Conservation (phyloP, 2,329 filamentous ascomycete species). For the Cladosporium oxysporum region DNA sequence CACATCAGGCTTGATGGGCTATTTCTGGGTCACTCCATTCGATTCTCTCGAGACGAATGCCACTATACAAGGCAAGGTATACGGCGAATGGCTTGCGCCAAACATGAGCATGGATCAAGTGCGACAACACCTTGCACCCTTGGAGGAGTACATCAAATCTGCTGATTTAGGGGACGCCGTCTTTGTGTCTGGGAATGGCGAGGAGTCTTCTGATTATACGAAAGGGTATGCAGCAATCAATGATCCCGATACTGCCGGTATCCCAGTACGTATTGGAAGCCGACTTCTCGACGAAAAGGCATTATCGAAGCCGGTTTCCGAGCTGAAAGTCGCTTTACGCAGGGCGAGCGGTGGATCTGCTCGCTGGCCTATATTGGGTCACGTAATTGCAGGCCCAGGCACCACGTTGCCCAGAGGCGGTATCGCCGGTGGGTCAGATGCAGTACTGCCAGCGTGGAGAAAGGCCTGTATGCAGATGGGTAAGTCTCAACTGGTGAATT, state of each 20-base stretch:
- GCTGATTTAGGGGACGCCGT: not conserved
- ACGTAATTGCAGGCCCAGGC: constrained; percentile 22
- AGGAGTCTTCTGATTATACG: not conserved
- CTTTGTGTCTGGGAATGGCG: not conserved
- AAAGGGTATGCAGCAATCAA: constrained; percentile 4
- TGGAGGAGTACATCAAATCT: constrained; percentile 7
- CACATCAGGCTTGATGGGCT: constrained; percentile 21
- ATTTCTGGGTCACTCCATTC: constrained; percentile 14
- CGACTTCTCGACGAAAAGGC: constrained; percentile 20
- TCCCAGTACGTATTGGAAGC: constrained; percentile 16
- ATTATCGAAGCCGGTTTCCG: not conserved
- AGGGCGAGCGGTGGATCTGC: not conserved
- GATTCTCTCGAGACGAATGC: not conserved
- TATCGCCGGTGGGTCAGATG: constrained; percentile 23
- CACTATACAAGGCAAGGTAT: constrained; percentile 3
- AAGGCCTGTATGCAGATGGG: constrained; percentile 24
- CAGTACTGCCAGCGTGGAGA: constrained; percentile 26
- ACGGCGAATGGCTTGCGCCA: constrained; percentile 12
- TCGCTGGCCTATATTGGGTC: constrained; percentile 10
- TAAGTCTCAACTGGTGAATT: not conserved
- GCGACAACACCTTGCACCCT: not conserved
- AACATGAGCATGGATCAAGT: not conserved
- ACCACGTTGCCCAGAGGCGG: constrained; percentile 1
- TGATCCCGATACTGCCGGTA: constrained; percentile 15
- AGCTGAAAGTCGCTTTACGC: not conserved